A percentile compares a stretch with the other conserved stretches of the same genome.
Conservation (phyloP, 202 grass and related monocot genomes). For the Setaria viridis region DNA sequence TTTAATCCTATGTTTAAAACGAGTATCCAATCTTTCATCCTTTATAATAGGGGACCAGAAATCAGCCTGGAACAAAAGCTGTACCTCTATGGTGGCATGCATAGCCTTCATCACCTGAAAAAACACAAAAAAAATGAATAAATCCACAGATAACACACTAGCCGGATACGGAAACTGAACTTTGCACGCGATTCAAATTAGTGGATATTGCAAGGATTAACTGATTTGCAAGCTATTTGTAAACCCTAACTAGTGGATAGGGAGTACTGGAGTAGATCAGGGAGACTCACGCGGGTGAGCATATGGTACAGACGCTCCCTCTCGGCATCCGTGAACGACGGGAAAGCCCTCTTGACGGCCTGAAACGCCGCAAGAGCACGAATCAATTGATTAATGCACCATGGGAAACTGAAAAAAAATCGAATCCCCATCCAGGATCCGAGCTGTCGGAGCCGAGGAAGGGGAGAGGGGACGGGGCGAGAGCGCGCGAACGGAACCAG, state of each 20-base stretch:
- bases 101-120: slow-evolving; percentile 63
- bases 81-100: slow-evolving; percentile 66
- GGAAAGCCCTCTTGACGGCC: slow-evolving; percentile 58
- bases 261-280: not conserved
- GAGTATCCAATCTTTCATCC: not conserved
- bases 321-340: slow-evolving; percentile 55
- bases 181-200: not conserved
- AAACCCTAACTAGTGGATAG: not conserved
- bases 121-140: not conserved
- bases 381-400: not conserved
- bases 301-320: slow-evolving; percentile 59
- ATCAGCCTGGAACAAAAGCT: not conserved
- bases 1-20: slow-evolving; percentile 11
- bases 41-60: not conserved
- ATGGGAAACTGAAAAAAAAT: not conserved
- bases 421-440: not conserved
- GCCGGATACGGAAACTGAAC: not conserved
- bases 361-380: slow-evolving; percentile 35
- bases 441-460: slow-evolving; percentile 6
- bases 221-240: not conserved
- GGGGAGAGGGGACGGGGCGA: not conserved
- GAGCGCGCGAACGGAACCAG: not conserved
- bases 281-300: slow-evolving; percentile 55
- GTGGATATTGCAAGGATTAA: not conserved
- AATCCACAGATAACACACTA: not conserved